A percentile compares a stretch with the other conserved stretches of the same genome.
Conservation (phyloP, 495 filamentous ascomycete species). For the Penicillium parvum region DNA sequence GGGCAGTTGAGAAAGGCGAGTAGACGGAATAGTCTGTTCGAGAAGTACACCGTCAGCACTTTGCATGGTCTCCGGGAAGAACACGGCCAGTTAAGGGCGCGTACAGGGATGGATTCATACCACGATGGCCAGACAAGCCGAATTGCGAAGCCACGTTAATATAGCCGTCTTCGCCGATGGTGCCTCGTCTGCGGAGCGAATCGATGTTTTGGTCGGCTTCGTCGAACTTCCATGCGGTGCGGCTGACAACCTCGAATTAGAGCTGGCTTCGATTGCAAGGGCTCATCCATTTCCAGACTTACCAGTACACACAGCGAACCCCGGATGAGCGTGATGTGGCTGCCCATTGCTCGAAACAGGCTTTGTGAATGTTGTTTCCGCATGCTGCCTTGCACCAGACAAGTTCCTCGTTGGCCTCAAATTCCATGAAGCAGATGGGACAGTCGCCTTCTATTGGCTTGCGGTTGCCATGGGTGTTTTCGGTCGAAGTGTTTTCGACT, state of each 20-base stretch:
- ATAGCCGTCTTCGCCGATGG: slow-evolving; percentile 54
- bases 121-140: slow-evolving; percentile 53
- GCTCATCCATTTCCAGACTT: slow-evolving; percentile 9
- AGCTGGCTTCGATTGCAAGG: not conserved
- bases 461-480: slow-evolving; percentile 43
- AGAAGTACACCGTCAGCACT: not conserved
- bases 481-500: slow-evolving; percentile 12
- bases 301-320: slow-evolving; percentile 67
- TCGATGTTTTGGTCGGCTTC: slow-evolving; percentile 42
- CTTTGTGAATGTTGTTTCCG: slow-evolving; percentile 73
- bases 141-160: slow-evolving; percentile 61
- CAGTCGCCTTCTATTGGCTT: slow-evolving; percentile 70
- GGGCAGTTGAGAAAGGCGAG: slow-evolving; percentile 37
- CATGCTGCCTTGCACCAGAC: slow-evolving; percentile 71
- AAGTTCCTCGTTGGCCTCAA: slow-evolving; percentile 49
- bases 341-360: slow-evolving; percentile 70
- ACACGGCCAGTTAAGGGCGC: not conserved
- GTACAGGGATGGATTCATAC: slow-evolving; percentile 37
- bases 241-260: slow-evolving; percentile 29
- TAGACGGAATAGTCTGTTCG: slow-evolving; percentile 40
- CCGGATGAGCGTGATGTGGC: slow-evolving; percentile 45
- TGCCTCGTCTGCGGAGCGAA: slow-evolving; percentile 35
- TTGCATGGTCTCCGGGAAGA: not conserved
- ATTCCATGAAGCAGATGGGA: slow-evolving; percentile 72
- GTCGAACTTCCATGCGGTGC: slow-evolving; percentile 58